These are phyloP conservation scores for Colletotrichum sojae DNA, from an alignment of 2,329 filamentous ascomycete genomes.

Conservation along the genomic window DNA sequence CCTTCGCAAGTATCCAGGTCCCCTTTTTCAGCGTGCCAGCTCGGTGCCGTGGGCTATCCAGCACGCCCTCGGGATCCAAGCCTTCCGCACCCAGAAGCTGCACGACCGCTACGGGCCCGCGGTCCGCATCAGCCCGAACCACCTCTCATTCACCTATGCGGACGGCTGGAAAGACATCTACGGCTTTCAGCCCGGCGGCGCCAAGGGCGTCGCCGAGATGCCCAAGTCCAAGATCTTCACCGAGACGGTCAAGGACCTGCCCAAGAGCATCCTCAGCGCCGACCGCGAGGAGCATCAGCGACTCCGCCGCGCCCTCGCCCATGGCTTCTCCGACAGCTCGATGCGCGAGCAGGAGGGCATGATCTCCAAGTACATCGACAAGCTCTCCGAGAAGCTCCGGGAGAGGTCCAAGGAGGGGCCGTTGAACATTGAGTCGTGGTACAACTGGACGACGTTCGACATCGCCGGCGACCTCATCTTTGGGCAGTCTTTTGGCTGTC, in stretches of 20 bases:
- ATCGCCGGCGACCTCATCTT: conserved; percentile 48
- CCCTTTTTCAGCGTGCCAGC: conserved; percentile 35
- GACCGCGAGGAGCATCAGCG: conserved; percentile 42
- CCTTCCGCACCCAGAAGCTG: conserved; percentile 24
- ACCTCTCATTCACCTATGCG: conserved; percentile 54
- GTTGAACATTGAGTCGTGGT: conserved; percentile 26
- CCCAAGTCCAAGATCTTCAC: conserved; percentile 17
- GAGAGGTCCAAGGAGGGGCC: background rate
- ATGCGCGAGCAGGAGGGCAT: conserved; percentile 50
- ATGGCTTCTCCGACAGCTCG: conserved; percentile 49
- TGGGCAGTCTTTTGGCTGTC: conserved; percentile 47
- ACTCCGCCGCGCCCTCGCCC: conserved; percentile 45
- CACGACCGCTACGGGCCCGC: conserved; percentile 50
- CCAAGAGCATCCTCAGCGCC: conserved; percentile 25
- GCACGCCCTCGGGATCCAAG: conserved; percentile 16
- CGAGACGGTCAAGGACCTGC: background rate
- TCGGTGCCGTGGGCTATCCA: conserved; percentile 21
- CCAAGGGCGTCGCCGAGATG: conserved; percentile 14
- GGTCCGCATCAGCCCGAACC: conserved; percentile 56
- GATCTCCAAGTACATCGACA: conserved; percentile 47
- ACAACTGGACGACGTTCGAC: conserved; percentile 28
- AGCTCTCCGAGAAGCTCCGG: conserved; percentile 32
- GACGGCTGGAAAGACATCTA: conserved; percentile 59
- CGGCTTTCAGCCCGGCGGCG: conserved; percentile 39
- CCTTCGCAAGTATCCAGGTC: conserved; percentile 50